Evolutionary conservation across 371 early-diverging fungal genomes (phyloP), one percentile per base, ranked within the genome.

Genomic region (Actinomortierella wolfii): DNA sequence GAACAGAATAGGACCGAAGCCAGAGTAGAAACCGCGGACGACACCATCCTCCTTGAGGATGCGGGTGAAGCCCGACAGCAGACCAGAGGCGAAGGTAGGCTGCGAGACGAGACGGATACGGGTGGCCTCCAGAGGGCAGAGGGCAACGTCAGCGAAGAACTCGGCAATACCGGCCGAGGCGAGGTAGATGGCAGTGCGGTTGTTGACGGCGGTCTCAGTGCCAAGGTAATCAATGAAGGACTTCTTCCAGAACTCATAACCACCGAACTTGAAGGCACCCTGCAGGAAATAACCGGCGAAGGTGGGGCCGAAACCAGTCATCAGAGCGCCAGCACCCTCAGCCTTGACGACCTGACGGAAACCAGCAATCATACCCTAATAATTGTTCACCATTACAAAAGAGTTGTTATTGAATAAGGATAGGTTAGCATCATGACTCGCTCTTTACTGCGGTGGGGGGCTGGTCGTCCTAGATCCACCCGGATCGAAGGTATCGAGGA

Each of bases 211-310:
- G 68, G 81, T 86, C 71, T 93, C 92, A 69, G 81, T 76, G 75
- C 95, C 95, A 45, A 89, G 68, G 25, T 78, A 3, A 57, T 89
- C 89, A 61, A 90, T 86, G 81, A 85, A 79, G 61, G 84, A 83
- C 86, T 92, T 91, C 82, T 92, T 92, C 85, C 86, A 93, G 81
- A 91, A 85, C 79, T 95, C 96, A 76, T 93, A 92, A 79, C 89
- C 88, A 71, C 96, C 96, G 67, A 91, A 95, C 86, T 95, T 95
- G 85, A 90, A 88, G 62, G 87, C 87, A 61, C 94, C 95, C 58
- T 86, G 79, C 82, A 97, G 96, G 47, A 89, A 93, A 89, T 95
- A 94, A 75, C 94, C 94, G 51, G 89, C 79, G 45, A 82, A 71
- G 59, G 94, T 94, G 44, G 96, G 94, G 61, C 87, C 89, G 76